These are phyloP conservation scores for Opeltia flavorubescens DNA, from an alignment of 495 filamentous ascomycete species.

Conservation along the genomic window DNA sequence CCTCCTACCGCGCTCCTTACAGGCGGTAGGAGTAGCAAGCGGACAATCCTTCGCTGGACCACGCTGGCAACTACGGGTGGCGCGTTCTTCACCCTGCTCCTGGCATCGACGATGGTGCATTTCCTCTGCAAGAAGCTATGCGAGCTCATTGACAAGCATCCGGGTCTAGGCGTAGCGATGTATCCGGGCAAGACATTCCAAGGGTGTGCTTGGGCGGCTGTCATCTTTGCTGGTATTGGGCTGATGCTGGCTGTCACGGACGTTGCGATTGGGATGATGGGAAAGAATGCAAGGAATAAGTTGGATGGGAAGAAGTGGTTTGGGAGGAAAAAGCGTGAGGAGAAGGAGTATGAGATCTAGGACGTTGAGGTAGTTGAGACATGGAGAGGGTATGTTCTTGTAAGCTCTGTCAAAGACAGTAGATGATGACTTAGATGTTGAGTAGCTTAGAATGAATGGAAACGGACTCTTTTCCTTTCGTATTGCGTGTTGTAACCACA, in stretches of 20 bases:
- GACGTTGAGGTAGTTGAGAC: background rate
- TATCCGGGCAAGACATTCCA: conserved; percentile 3
- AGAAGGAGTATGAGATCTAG: background rate
- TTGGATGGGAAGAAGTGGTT: conserved; percentile 3
- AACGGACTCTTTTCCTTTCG: too few species aligned
- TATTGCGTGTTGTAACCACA: too few species aligned
- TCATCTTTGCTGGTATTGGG: conserved; percentile 4
- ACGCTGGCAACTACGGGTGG: background rate
- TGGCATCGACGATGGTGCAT: conserved; percentile 5
- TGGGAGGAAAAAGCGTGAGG: conserved; percentile 3
- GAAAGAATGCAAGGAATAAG: background rate
- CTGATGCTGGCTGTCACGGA: conserved; percentile 1
- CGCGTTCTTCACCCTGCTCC: conserved; percentile 6
- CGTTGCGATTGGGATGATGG: background rate
- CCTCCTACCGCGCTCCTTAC: background rate
- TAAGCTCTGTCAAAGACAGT: too few species aligned
- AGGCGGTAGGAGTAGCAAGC: background rate
- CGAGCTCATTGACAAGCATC: conserved; percentile 3
- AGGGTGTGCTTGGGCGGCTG: conserved; percentile 1
- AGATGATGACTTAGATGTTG: too few species aligned
- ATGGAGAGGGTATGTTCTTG: too few species aligned
- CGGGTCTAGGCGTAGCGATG: conserved; percentile 1
- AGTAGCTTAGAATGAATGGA: too few species aligned
- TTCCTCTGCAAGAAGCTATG: conserved; percentile 7
- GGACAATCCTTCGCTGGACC: background rate